Evolutionary conservation across 169 alveolate species (phyloP).

Genomic region (Plasmodium vivax): DNA sequence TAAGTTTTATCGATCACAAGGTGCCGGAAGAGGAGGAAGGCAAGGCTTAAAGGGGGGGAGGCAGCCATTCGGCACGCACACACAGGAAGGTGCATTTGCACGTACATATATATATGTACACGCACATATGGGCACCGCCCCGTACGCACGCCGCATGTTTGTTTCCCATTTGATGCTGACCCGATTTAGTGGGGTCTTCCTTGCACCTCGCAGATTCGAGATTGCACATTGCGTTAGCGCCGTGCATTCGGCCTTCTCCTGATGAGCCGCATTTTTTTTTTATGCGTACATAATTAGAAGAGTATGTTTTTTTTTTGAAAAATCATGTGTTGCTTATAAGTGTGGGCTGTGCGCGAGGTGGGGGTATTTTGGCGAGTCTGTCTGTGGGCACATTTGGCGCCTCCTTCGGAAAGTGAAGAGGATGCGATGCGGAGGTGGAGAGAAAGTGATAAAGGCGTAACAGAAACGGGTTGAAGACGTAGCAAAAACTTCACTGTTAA

Average conservation of each 20-base stretch:
- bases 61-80: background rate
- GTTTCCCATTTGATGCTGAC: background rate
- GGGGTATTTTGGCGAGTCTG: background rate
- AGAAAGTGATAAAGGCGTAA: background rate
- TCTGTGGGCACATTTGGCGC: background rate
- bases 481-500: background rate
- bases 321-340: background rate
- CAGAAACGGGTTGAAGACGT: background rate
- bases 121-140: background rate
- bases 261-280: background rate
- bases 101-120: background rate
- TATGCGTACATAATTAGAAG: background rate
- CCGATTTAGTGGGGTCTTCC: background rate
- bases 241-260: background rate
- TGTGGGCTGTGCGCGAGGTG: background rate
- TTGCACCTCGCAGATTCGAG: background rate
- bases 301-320: background rate
- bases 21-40: conserved; percentile 26
- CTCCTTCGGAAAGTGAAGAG: background rate
- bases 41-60: background rate
- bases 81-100: background rate
- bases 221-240: background rate
- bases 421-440: background rate
- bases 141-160: background rate
- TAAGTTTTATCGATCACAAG: conserved; percentile 66